Conservation (phyloP, 495 filamentous ascomycete genomes). For the Emericellopsis terricola region DNA sequence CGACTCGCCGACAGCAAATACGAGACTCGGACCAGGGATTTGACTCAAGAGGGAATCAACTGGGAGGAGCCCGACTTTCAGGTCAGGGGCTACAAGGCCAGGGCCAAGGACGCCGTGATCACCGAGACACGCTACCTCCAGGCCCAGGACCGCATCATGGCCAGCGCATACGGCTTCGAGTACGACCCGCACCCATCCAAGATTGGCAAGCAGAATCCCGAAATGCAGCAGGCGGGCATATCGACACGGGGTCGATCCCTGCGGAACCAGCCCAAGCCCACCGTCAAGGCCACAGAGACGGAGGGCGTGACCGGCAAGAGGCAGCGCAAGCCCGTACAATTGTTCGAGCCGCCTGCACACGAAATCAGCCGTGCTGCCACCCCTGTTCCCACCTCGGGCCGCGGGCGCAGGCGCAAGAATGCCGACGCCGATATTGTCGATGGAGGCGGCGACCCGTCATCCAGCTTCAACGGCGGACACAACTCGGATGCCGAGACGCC, state of each 20-base stretch:
- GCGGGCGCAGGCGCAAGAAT: constrained; percentile 8
- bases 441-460: too few species aligned
- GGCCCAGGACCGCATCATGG: constrained; percentile 25
- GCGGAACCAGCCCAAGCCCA: constrained; percentile 25
- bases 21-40: constrained; percentile 16
- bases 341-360: constrained; percentile 17
- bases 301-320: constrained; percentile 23
- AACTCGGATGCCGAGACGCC: neutral
- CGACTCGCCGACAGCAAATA: constrained; percentile 14
- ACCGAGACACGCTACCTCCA: constrained; percentile 12
- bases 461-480: neutral
- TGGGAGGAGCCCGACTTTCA: constrained; percentile 16
- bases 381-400: constrained; percentile 16
- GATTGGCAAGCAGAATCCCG: constrained; percentile 24
- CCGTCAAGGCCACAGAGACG: constrained; percentile 27
- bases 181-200: constrained; percentile 18
- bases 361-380: constrained; percentile 22
- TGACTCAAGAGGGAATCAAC: constrained; percentile 13
- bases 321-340: constrained; percentile 18
- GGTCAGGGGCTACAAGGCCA: constrained; percentile 19
- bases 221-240: constrained; percentile 25
- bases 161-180: constrained; percentile 25
- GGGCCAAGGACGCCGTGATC: constrained; percentile 14
- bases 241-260: constrained; percentile 17
- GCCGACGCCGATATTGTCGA: constrained; percentile 1